These are phyloP conservation scores for Boletus vinaceobasis DNA, from an alignment of 768 basidiomycete genomes.

Conservation along the genomic window DNA sequence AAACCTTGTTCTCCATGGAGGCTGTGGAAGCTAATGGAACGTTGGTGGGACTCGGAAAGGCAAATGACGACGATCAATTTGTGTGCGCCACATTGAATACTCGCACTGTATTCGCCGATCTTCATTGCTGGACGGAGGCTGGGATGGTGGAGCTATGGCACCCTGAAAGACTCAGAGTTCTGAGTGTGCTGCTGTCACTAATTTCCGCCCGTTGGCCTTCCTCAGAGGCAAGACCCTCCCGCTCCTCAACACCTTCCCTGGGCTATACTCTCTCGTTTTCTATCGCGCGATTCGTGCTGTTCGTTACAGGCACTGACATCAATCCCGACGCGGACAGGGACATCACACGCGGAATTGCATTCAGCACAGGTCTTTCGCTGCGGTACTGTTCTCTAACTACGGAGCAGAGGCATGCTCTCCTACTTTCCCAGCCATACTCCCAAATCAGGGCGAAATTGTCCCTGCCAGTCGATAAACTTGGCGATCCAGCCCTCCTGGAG, in stretches of 20 bases:
- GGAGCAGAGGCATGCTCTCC: constrained; percentile 17
- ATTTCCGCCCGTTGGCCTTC: constrained; percentile 24
- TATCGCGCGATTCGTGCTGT: constrained; percentile 58
- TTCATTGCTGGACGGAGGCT: constrained; percentile 52
- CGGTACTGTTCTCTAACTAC: constrained; percentile 50
- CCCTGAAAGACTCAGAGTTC: constrained; percentile 48
- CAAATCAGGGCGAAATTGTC: constrained; percentile 52
- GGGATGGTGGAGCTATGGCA: constrained; percentile 70
- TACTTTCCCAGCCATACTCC: constrained; percentile 30
- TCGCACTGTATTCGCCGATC: constrained; percentile 42
- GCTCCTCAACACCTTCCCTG: constrained; percentile 41
- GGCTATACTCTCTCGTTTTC: constrained; percentile 58
- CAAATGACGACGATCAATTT: constrained; percentile 44
- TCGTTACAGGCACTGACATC: constrained; percentile 76
- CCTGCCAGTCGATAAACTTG: constrained; percentile 49
- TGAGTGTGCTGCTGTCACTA: constrained; percentile 49
- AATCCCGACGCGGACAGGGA: constrained; percentile 66
- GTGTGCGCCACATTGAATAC: constrained; percentile 40
- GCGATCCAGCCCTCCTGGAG: constrained; percentile 44
- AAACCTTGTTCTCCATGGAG: constrained; percentile 59
- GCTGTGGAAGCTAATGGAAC: constrained; percentile 45
- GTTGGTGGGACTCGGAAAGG: constrained; percentile 47
- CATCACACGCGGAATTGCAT: constrained; percentile 65
- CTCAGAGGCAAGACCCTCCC: constrained; percentile 7
- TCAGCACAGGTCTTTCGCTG: constrained; percentile 50